Percentiles rank a stretch among this genome's conserved stretches.
These are phyloP conservation scores for Pholiota adiposa DNA, from an alignment of 1,284 basidiomycete genomes.

Conservation along the genomic window DNA sequence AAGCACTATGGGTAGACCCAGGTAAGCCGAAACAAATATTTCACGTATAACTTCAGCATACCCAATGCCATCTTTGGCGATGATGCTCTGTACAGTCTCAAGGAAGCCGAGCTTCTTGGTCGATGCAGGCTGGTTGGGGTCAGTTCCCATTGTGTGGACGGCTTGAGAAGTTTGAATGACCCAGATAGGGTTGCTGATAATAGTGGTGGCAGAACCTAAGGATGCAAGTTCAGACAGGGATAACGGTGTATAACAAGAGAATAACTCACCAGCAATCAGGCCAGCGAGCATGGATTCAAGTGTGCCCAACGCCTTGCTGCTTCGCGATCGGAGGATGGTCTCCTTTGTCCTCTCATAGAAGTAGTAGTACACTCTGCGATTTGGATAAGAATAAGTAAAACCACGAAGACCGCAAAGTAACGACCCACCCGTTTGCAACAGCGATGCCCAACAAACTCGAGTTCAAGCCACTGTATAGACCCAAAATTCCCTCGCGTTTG, in stretches of 20 bases:
- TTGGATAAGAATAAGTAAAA: slow-evolving; percentile 1
- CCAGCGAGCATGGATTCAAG: slow-evolving; percentile 91
- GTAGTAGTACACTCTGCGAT: slow-evolving; percentile 77
- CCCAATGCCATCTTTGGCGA: slow-evolving; percentile 76
- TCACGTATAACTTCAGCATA: slow-evolving; percentile 22
- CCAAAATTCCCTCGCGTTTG: slow-evolving; percentile 83
- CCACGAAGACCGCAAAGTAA: neutral
- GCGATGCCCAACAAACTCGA: slow-evolving; percentile 92
- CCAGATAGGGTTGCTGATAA: slow-evolving; percentile 96
- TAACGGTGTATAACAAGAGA: neutral
- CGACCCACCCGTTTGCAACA: slow-evolving; percentile 85
- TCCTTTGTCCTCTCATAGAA: slow-evolving; percentile 77
- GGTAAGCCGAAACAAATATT: neutral
- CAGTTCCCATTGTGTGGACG: slow-evolving; percentile 57
- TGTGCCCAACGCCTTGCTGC: slow-evolving; percentile 73
- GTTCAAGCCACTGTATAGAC: slow-evolving; percentile 88
- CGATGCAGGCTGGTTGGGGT: slow-evolving; percentile 30
- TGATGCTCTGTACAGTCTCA: slow-evolving; percentile 74
- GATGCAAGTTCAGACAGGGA: slow-evolving; percentile 3
- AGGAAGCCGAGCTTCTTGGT: slow-evolving; percentile 66
- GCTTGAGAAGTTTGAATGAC: slow-evolving; percentile 94
- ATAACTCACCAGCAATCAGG: slow-evolving; percentile 76
- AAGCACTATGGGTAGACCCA: slow-evolving; percentile 49
- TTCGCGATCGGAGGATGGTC: slow-evolving; percentile 59
- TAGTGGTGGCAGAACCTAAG: slow-evolving; percentile 85